These are phyloP conservation scores for Hordeum marinum DNA, from an alignment of 176 grass and related monocot genomes.

Conservation along the genomic window DNA sequence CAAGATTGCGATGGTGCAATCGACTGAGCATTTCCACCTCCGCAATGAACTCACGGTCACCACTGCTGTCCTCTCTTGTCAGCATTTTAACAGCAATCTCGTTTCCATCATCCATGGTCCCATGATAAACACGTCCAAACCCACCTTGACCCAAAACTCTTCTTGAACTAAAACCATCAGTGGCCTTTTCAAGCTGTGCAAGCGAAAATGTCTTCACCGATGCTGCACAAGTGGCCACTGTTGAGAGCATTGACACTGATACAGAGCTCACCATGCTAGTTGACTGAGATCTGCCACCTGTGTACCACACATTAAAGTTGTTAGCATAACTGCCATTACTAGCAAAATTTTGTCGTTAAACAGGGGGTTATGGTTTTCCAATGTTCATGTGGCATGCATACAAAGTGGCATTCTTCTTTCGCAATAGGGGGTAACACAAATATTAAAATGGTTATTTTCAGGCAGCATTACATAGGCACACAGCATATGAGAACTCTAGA, in stretches of 20 bases:
- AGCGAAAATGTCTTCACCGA: conserved; percentile 80
- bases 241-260: conserved; percentile 63
- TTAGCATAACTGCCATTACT: conserved; percentile 12
- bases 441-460: background rate
- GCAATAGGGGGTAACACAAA: background rate
- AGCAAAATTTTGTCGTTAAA: background rate
- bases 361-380: background rate
- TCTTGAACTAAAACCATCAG: conserved; percentile 68
- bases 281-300: conserved; percentile 65
- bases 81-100: conserved; percentile 98
- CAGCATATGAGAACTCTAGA: background rate
- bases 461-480: background rate
- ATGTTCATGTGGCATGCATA: background rate
- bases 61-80: conserved; percentile 73
- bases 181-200: conserved; percentile 75
- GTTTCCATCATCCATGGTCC: conserved; percentile 54
- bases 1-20: conserved; percentile 91
- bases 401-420: background rate
- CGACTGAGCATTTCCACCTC: conserved; percentile 96
- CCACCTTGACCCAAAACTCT: conserved; percentile 86
- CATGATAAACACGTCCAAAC: conserved; percentile 85
- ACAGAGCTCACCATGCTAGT: conserved; percentile 64
- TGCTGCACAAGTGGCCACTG: conserved; percentile 53
- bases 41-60: conserved; percentile 80
- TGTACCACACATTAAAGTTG: conserved; percentile 33